phyloP scores from a whole-genome alignment of 2,329 filamentous ascomycete species.

The Mariannaea elegans region DNA sequence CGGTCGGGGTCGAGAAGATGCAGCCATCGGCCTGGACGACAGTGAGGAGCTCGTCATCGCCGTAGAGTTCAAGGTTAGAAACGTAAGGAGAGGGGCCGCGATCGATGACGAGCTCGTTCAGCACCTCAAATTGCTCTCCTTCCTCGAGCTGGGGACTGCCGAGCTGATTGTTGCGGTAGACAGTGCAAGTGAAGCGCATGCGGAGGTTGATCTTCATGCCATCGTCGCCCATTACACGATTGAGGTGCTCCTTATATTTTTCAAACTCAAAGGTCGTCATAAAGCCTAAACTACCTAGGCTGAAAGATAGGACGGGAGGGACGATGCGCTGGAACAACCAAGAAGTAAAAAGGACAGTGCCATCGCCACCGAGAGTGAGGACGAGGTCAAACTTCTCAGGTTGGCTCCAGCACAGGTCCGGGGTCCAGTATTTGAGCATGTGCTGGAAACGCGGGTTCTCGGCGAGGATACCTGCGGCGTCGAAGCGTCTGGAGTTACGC shows the following conservation, averaged over 20 bases:
- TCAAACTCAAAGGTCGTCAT: conserved; percentile 89
- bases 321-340: conserved; percentile 94
- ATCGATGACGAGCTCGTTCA: conserved; percentile 98
- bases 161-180: conserved; percentile 76
- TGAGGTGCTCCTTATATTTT: conserved; percentile 85
- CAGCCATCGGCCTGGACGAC: conserved; percentile 97
- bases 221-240: conserved; percentile 89
- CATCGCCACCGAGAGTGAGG: conserved; percentile 85
- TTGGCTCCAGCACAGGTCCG: conserved; percentile 91
- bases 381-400: conserved; percentile 97
- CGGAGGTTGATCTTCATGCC: conserved; percentile 98
- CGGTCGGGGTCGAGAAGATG: conserved; percentile 97
- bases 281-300: conserved; percentile 86
- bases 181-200: conserved; percentile 98
- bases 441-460: conserved; percentile 79
- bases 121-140: conserved; percentile 94
- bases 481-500: conserved; percentile 86
- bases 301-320: conserved; percentile 85
- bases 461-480: conserved; percentile 74
- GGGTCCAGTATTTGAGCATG: conserved; percentile 96
- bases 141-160: conserved; percentile 76
- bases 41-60: conserved; percentile 92
- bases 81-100: conserved; percentile 96
- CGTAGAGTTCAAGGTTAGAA: conserved; percentile 94
- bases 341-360: conserved; percentile 86